Evolutionary conservation across 148 eudicot genomes (phyloP), one percentile per base, ranked within the genome.

Genomic region (Rheum nobile): DNA sequence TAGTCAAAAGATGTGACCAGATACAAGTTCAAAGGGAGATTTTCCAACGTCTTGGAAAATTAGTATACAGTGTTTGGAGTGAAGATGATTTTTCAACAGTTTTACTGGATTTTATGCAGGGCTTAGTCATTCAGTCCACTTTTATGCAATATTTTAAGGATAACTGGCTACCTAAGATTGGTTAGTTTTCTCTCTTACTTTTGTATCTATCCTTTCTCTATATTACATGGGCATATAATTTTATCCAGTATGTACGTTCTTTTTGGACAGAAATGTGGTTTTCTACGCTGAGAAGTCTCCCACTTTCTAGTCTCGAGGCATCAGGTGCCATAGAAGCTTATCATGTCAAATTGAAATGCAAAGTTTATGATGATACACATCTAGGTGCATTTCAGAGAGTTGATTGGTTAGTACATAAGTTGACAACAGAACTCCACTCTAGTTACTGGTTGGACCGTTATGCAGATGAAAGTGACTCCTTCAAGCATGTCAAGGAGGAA

Each of bases 251-350:
- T n/a, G 21, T 77, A 29, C 29, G 46, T 79, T 75, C 55, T 75
- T 74, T 59, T n/a, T 78, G 71, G 43, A 43, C 77, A 90, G 97
- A 92, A 83, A 92, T 95, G 97, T 95, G 97, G 99, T 92, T 95
- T 63, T 77, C 85, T 6, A 74, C 83, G 44, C 85, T 95, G 92
- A 86, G 77, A 75, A 86, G 82, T 50, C 79, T 88, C 75, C 99
- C 97, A 59, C 84, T 95, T 70, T 90, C 96, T 38, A 92, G 99
- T 86, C 94, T 87, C 80, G 97, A 92, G 81, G 88, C 91, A 38
- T 85, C 97, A 57, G 93, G 97, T 78, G 99, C 97, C 73, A 87
- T 92, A 61, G 99, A 95, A 85, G 94, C 96, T 68, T 95, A 92
- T 78, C 99, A 95, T 75, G 87, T 92, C 81, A 95, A 86, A 88